These are phyloP conservation scores for Venturia pyrina DNA, from an alignment of 2,329 filamentous ascomycete genomes.

Conservation along the genomic window DNA sequence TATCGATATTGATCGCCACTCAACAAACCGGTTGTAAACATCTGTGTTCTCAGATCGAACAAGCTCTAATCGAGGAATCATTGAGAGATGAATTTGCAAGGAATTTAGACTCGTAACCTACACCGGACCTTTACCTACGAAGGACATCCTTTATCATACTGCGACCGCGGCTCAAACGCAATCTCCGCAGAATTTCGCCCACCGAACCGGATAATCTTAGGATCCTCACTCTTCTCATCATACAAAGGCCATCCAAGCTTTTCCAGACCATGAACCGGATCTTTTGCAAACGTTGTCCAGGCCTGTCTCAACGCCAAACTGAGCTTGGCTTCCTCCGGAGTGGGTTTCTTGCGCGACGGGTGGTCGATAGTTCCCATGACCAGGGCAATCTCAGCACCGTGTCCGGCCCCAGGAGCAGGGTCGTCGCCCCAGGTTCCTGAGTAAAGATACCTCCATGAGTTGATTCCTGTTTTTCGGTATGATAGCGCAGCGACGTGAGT, in stretches of 20 bases:
- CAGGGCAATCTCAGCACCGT: conserved; percentile 7
- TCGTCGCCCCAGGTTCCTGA: too few species aligned
- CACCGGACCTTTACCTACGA: too few species aligned
- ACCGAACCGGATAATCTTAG: not conserved
- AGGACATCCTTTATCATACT: not conserved
- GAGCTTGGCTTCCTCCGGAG: conserved; percentile 6
- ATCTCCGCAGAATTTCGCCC: not conserved
- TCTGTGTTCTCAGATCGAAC: too few species aligned
- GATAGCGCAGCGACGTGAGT: too few species aligned
- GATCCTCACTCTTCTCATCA: conserved; percentile 4
- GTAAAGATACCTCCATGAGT: too few species aligned
- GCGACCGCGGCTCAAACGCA: not conserved
- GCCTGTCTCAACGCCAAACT: not conserved
- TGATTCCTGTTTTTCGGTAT: too few species aligned
- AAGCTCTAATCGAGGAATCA: too few species aligned
- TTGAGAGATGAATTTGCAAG: too few species aligned
- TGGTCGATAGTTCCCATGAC: conserved; percentile 10
- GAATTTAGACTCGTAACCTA: too few species aligned
- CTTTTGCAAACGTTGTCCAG: conserved; percentile 11
- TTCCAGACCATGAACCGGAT: conserved; percentile 6
- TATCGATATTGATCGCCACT: not conserved
- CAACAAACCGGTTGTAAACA: too few species aligned
- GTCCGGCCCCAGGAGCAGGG: not conserved
- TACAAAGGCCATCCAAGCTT: conserved; percentile 13
- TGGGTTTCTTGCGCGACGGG: not conserved